Percentiles rank a stretch among this genome's conserved stretches.
Conservation (phyloP, 2,329 filamentous ascomycete species). For the Diaporthe capsici region DNA sequence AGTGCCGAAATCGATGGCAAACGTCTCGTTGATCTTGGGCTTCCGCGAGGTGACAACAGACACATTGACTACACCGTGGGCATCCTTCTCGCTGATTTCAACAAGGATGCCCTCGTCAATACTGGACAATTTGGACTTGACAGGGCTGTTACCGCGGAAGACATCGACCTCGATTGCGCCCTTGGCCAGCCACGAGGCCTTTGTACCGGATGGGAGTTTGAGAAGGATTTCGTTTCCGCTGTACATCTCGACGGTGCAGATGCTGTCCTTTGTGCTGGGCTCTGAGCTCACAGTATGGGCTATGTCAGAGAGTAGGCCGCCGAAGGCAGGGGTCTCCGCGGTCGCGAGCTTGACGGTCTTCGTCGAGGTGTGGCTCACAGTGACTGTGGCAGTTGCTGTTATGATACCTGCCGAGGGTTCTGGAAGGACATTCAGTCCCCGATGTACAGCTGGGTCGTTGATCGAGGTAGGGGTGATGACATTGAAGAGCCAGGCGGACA, state of each 20-base stretch:
- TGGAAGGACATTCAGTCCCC: constrained; percentile 3
- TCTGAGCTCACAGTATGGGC: constrained; percentile 46
- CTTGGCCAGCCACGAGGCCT: constrained; percentile 68
- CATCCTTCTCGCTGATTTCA: constrained; percentile 66
- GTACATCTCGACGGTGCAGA: constrained; percentile 62
- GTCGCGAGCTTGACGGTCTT: constrained; percentile 51
- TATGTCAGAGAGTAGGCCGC: constrained; percentile 58
- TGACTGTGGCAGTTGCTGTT: constrained; percentile 51
- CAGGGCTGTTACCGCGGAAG: constrained; percentile 60
- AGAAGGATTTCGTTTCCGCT: constrained; percentile 67
- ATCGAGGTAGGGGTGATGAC: constrained; percentile 3
- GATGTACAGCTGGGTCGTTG: not conserved
- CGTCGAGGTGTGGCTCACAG: constrained; percentile 55
- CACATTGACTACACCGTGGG: constrained; percentile 70
- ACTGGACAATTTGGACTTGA: constrained; percentile 64
- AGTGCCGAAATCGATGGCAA: constrained; percentile 72
- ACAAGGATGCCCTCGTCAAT: constrained; percentile 67
- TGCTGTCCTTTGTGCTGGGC: constrained; percentile 49
- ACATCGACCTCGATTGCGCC: constrained; percentile 71
- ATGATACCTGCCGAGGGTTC: constrained; percentile 29
- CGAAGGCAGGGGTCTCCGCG: constrained; percentile 50
- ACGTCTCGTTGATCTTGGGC: constrained; percentile 73
- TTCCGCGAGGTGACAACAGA: constrained; percentile 70
- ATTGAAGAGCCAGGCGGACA: constrained; percentile 2
- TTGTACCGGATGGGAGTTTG: constrained; percentile 65